These are phyloP conservation scores for Fusarium avenaceum DNA, from an alignment of 2,329 filamentous ascomycete species.

Conservation along the genomic window DNA sequence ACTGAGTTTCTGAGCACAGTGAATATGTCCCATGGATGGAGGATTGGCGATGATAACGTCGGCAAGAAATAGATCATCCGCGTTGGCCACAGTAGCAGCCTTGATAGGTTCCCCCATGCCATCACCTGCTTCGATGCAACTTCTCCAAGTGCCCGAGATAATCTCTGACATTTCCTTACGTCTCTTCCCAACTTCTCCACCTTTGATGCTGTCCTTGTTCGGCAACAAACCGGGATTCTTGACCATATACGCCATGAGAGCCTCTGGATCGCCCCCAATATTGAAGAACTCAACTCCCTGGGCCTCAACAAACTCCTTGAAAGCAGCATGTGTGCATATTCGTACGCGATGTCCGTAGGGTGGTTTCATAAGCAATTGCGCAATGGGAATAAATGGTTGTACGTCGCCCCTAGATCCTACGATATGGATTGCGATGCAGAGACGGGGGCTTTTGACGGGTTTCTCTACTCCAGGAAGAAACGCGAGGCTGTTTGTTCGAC, in stretches of 20 bases:
- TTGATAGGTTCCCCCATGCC: conserved; percentile 49
- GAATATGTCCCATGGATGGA: conserved; percentile 65
- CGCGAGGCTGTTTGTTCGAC: conserved; percentile 41
- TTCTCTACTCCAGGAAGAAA: conserved; percentile 38
- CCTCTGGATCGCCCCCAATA: conserved; percentile 69
- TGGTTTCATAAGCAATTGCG: conserved; percentile 57
- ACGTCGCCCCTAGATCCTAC: conserved; percentile 53
- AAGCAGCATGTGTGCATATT: conserved; percentile 68
- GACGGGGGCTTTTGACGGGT: conserved; percentile 38
- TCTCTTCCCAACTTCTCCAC: conserved; percentile 54
- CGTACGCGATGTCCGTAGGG: conserved; percentile 67
- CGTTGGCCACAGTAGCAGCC: conserved; percentile 46
- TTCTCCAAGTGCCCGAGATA: conserved; percentile 55
- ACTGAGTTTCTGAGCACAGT: conserved; percentile 63
- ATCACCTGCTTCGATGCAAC: conserved; percentile 55
- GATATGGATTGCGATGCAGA: conserved; percentile 53
- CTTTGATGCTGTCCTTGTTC: conserved; percentile 53
- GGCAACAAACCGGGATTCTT: conserved; percentile 58
- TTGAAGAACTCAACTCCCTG: conserved; percentile 69
- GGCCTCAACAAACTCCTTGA: conserved; percentile 65
- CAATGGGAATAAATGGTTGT: conserved; percentile 71
- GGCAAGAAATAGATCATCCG: conserved; percentile 62
- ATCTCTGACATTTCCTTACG: conserved; percentile 57
- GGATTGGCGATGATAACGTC: conserved; percentile 69
- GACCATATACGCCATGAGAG: conserved; percentile 61